Conservation (phyloP, 2,329 filamentous ascomycete species). For the Madurella mycetomatis region DNA sequence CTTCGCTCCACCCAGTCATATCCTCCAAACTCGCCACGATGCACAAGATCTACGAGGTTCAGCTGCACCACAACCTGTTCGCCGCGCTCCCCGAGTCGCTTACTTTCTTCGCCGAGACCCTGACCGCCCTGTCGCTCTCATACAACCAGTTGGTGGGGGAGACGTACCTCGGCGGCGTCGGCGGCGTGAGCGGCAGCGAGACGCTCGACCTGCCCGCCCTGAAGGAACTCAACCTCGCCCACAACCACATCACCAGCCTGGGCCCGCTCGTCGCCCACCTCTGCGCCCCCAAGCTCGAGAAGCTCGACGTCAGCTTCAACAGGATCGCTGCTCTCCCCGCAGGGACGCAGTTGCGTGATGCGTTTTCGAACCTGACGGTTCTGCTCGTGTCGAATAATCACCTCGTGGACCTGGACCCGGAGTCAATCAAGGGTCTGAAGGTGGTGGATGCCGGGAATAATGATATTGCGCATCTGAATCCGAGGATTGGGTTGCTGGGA, state of each 20-base stretch:
- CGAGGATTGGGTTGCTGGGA: slow-evolving; percentile 72
- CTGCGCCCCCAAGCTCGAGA: slow-evolving; percentile 68
- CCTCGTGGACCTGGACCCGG: slow-evolving; percentile 66
- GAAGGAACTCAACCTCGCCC: slow-evolving; percentile 69
- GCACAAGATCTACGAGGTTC: slow-evolving; percentile 53
- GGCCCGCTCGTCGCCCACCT: slow-evolving; percentile 62
- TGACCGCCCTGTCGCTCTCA: slow-evolving; percentile 69
- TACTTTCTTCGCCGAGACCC: slow-evolving; percentile 63
- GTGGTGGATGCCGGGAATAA: slow-evolving; percentile 81
- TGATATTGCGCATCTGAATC: slow-evolving; percentile 75
- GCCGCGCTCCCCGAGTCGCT: slow-evolving; percentile 65
- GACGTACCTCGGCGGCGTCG: slow-evolving; percentile 49
- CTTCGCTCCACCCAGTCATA: slow-evolving; percentile 54
- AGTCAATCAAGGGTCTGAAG: slow-evolving; percentile 68
- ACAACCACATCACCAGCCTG: slow-evolving; percentile 69
- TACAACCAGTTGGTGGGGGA: slow-evolving; percentile 67
- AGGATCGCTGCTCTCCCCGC: slow-evolving; percentile 66
- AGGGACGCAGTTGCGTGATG: slow-evolving; percentile 48
- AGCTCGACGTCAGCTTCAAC: slow-evolving; percentile 79
- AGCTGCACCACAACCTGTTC: slow-evolving; percentile 75
- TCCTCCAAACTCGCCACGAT: slow-evolving; percentile 51
- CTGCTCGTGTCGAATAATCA: slow-evolving; percentile 77
- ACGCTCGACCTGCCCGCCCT: slow-evolving; percentile 67
- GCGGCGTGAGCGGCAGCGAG: slow-evolving; percentile 37
- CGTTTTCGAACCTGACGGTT: slow-evolving; percentile 66